Percentiles rank a stretch among this genome's conserved stretches.
Conservation (phyloP, 2,329 filamentous ascomycete genomes). For the Nigrospora osmanthi region DNA sequence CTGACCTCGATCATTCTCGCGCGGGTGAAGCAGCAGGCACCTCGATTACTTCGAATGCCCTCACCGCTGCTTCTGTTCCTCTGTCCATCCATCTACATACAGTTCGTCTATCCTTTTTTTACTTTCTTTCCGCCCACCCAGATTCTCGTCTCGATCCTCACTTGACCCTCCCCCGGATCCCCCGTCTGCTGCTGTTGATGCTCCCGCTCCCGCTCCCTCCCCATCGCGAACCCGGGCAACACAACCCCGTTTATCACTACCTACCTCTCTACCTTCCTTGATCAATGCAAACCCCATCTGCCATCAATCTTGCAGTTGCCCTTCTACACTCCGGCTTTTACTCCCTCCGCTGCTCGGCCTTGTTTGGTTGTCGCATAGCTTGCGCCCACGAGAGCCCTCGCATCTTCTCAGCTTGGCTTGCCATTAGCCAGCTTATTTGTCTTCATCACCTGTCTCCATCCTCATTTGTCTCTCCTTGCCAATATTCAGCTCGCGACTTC, state of each 20-base stretch:
- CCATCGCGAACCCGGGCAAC: background rate
- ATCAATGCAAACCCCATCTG: too few species aligned
- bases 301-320: background rate
- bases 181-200: slow-evolving; percentile 1
- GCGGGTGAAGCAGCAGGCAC: too few species aligned
- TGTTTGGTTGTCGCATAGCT: slow-evolving; percentile 23
- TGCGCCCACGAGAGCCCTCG: slow-evolving; percentile 15
- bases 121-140: background rate
- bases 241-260: background rate
- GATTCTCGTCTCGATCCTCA: background rate
- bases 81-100: slow-evolving; percentile 3
- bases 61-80: slow-evolving; percentile 6
- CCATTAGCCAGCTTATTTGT: slow-evolving; percentile 13
- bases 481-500: slow-evolving; percentile 12
- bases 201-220: background rate
- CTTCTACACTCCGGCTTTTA: slow-evolving; percentile 5
- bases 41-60: slow-evolving; percentile 4
- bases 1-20: too few species aligned
- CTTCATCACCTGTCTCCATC: background rate
- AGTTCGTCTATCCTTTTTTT: slow-evolving; percentile 24
- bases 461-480: slow-evolving; percentile 9
- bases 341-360: slow-evolving; percentile 12
- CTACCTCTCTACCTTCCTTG: slow-evolving; percentile 1
- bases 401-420: slow-evolving; percentile 22
- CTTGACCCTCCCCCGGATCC: background rate